These are phyloP conservation scores for Calonectria henricotiae DNA, from an alignment of 2,329 filamentous ascomycete genomes.

Conservation along the genomic window DNA sequence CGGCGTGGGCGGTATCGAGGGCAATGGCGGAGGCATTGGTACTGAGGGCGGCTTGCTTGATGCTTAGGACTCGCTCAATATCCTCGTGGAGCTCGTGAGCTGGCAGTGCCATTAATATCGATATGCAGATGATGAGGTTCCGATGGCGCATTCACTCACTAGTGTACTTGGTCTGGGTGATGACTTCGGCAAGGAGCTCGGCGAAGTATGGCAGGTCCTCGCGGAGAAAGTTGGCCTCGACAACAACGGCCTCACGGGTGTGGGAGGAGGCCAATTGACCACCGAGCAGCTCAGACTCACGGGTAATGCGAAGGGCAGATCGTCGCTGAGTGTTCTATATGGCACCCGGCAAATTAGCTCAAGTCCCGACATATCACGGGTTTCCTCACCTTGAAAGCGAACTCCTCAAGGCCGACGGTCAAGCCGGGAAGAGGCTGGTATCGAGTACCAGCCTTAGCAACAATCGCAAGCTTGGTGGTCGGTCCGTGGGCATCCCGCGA, in stretches of 20 bases:
- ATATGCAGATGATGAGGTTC: slow-evolving; percentile 14
- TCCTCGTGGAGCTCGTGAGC: slow-evolving; percentile 94
- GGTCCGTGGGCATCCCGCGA: slow-evolving; percentile 91
- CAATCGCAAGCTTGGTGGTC: slow-evolving; percentile 91
- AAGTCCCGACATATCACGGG: slow-evolving; percentile 41
- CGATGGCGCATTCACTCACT: slow-evolving; percentile 65
- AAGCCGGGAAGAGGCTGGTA: slow-evolving; percentile 93
- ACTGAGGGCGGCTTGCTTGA: slow-evolving; percentile 83
- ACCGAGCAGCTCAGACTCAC: slow-evolving; percentile 96
- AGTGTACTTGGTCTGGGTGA: slow-evolving; percentile 89
- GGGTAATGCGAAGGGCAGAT: slow-evolving; percentile 91
- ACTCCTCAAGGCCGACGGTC: slow-evolving; percentile 91
- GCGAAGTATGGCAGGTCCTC: slow-evolving; percentile 98
- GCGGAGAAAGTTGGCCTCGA: slow-evolving; percentile 95
- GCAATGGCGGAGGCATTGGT: slow-evolving; percentile 78
- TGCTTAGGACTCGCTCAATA: slow-evolving; percentile 82
- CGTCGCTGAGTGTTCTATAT: slow-evolving; percentile 86
- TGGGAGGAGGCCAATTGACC: slow-evolving; percentile 90
- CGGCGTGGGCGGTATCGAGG: slow-evolving; percentile 86
- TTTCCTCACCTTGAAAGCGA: slow-evolving; percentile 89
- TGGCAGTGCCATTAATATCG: slow-evolving; percentile 59
- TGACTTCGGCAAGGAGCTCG: slow-evolving; percentile 94
- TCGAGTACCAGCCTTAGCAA: slow-evolving; percentile 94
- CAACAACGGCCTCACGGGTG: slow-evolving; percentile 92
- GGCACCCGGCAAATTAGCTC: slow-evolving; percentile 66